A percentile compares a stretch with the other conserved stretches of the same genome.
phyloP scores from a whole-genome alignment of 2,329 filamentous ascomycete species.

The Aulographum hederae region DNA sequence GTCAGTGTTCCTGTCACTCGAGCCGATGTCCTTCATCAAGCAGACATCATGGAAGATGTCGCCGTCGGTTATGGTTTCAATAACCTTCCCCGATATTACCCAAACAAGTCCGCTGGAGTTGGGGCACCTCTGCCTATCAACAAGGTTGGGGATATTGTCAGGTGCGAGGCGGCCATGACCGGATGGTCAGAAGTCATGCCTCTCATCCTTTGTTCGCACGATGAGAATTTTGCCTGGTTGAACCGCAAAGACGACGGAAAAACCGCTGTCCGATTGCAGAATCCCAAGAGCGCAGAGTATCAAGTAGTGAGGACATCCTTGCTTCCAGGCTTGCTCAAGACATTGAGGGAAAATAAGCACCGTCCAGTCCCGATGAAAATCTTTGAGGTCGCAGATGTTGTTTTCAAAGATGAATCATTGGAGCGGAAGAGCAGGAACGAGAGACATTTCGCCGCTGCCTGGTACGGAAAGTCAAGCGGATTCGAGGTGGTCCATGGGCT shows the following conservation, averaged over 20 bases:
- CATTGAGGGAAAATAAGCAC: conserved; percentile 80
- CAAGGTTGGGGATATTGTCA: conserved; percentile 84
- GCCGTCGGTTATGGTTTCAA: conserved; percentile 97
- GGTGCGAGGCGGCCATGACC: conserved; percentile 75
- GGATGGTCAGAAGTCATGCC: conserved; percentile 96
- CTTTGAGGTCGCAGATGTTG: conserved; percentile 81
- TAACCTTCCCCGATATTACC: conserved; percentile 72
- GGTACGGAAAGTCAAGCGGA: conserved; percentile 83
- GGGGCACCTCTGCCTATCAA: conserved; percentile 81
- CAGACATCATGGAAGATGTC: conserved; percentile 96
- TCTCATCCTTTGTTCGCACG: conserved; percentile 88
- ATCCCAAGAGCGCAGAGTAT: conserved; percentile 86
- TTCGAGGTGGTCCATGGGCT: conserved; percentile 94
- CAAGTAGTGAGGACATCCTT: conserved; percentile 81
- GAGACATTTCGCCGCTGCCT: conserved; percentile 87
- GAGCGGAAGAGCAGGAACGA: conserved; percentile 87
- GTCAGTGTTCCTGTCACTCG: conserved; percentile 75
- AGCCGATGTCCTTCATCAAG: conserved; percentile 88
- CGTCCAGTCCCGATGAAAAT: conserved; percentile 80
- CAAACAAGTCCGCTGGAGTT: conserved; percentile 69
- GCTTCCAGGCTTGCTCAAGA: conserved; percentile 79
- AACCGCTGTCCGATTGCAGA: conserved; percentile 68
- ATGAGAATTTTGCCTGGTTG: conserved; percentile 94
- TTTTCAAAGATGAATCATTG: conserved; percentile 64
- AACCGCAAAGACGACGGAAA: conserved; percentile 77